Conservation (phyloP, 352 stramenopile species). For the Pythium rishiriense region DNA sequence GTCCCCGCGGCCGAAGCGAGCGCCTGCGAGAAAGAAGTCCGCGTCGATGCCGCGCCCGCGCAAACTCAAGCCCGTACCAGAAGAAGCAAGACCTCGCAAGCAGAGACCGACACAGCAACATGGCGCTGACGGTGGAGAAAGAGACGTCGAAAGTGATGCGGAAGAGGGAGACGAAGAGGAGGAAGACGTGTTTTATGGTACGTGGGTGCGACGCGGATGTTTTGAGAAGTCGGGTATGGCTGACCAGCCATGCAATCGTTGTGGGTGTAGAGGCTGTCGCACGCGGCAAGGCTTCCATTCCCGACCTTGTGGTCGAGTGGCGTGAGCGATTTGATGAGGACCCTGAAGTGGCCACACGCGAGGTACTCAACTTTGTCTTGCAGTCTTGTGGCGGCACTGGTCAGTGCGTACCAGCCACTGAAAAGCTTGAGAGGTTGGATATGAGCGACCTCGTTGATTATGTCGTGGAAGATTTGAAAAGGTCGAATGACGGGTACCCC, state of each 20-base stretch:
- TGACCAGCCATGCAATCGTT: background rate
- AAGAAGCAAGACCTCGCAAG: constrained; percentile 28
- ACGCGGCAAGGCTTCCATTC: constrained; percentile 49
- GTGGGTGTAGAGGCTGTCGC: constrained; percentile 53
- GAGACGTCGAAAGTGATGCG: constrained; percentile 11
- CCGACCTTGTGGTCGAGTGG: constrained; percentile 63
- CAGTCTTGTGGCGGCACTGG: constrained; percentile 62
- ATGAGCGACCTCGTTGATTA: constrained; percentile 73
- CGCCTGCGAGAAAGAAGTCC: constrained; percentile 12
- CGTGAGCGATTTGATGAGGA: constrained; percentile 70
- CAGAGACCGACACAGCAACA: constrained; percentile 10
- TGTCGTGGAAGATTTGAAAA: constrained; percentile 64
- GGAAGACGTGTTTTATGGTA: constrained; percentile 31
- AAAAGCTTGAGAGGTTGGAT: constrained; percentile 66
- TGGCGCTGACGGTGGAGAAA: constrained; percentile 1
- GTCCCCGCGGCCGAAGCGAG: constrained; percentile 1
- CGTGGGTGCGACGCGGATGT: background rate
- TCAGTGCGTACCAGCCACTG: constrained; percentile 49
- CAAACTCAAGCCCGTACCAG: constrained; percentile 38
- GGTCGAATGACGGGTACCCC: constrained; percentile 61
- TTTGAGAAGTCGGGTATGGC: background rate
- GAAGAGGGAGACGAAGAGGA: constrained; percentile 11
- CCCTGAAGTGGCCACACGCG: constrained; percentile 47
- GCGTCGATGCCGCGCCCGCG: constrained; percentile 19
- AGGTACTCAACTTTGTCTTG: constrained; percentile 81